phyloP scores from a whole-genome alignment of 2,329 filamentous ascomycete species.

The Emmonsia crescens region DNA sequence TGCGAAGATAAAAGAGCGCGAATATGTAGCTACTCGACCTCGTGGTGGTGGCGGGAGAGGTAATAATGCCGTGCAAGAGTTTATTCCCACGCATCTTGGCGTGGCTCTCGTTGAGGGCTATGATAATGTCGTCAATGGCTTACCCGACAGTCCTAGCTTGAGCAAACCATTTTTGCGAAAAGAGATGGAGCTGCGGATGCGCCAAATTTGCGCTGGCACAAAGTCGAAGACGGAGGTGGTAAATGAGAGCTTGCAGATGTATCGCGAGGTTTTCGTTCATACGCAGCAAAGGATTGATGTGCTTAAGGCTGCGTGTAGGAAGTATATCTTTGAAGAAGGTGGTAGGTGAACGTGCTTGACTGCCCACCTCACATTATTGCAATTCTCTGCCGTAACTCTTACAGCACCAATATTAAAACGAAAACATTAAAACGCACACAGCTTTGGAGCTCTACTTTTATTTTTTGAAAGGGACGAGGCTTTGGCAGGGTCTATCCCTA shows the following conservation, averaged over 20 bases:
- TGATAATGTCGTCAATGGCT: slow-evolving; percentile 85
- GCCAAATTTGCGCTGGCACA: slow-evolving; percentile 83
- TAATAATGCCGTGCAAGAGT: slow-evolving; percentile 57
- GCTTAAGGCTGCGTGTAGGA: slow-evolving; percentile 47
- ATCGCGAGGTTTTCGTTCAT: slow-evolving; percentile 73
- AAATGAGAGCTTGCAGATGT: slow-evolving; percentile 73
- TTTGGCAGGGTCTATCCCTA: background rate
- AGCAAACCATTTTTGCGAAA: slow-evolving; percentile 94
- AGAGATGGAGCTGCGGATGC: slow-evolving; percentile 97
- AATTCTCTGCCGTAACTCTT: background rate
- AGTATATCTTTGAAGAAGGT: slow-evolving; percentile 39
- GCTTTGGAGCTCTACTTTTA: background rate
- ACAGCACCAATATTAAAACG: background rate
- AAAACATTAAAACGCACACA: background rate
- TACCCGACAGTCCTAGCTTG: slow-evolving; percentile 51
- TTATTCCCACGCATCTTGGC: slow-evolving; percentile 84
- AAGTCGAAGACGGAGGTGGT: slow-evolving; percentile 66
- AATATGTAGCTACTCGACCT: slow-evolving; percentile 65
- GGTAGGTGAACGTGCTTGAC: background rate
- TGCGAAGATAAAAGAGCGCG: slow-evolving; percentile 79
- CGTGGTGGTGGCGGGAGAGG: slow-evolving; percentile 34
- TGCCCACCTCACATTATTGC: background rate
- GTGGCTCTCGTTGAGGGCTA: slow-evolving; percentile 90
- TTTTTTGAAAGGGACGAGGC: background rate
- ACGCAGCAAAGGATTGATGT: slow-evolving; percentile 63